Percentiles rank a stretch among this genome's conserved stretches.
phyloP scores from a whole-genome alignment of 2,329 filamentous ascomycete genomes.

The Cladosporium velox region DNA sequence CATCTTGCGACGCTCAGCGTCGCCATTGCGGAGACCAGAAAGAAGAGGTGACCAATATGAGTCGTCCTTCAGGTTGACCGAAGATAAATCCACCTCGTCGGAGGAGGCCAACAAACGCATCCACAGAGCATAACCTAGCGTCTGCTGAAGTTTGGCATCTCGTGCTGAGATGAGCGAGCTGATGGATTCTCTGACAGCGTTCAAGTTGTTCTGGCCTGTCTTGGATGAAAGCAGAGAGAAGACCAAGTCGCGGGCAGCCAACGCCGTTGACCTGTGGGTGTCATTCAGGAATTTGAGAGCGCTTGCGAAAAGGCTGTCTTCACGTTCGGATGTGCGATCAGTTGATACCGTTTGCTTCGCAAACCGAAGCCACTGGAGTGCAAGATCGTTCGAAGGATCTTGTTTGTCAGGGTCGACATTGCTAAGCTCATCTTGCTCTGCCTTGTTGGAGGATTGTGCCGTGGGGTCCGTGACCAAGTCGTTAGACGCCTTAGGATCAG shows the following conservation, averaged over 20 bases:
- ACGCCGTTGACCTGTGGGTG: conserved; percentile 5
- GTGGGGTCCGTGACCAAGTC: not conserved
- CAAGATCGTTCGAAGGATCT: not conserved
- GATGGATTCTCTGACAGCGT: not conserved
- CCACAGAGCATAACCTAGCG: conserved; percentile 33
- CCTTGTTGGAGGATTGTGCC: not conserved
- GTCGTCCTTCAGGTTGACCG: conserved; percentile 20
- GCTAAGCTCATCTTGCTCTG: not conserved
- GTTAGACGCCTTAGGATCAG: not conserved
- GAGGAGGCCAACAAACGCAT: conserved; percentile 28
- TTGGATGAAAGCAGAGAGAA: conserved; percentile 8
- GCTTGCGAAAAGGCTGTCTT: conserved; percentile 1
- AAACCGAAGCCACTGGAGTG: conserved; percentile 12
- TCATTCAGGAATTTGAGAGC: conserved; percentile 3
- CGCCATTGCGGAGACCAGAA: conserved; percentile 44
- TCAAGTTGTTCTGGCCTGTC: not conserved
- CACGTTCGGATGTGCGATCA: not conserved
- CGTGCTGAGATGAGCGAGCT: conserved; percentile 2
- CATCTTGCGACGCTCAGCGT: conserved; percentile 49
- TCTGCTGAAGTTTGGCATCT: conserved; percentile 21
- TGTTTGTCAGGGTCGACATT: not conserved
- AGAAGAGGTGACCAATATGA: conserved; percentile 46
- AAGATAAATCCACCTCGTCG: conserved; percentile 2
- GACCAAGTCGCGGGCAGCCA: conserved; percentile 16
- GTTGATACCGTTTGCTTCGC: not conserved